These are phyloP conservation scores for Brasenia schreberi DNA, from an alignment of 164 flowering plant genomes.

Conservation along the genomic window DNA sequence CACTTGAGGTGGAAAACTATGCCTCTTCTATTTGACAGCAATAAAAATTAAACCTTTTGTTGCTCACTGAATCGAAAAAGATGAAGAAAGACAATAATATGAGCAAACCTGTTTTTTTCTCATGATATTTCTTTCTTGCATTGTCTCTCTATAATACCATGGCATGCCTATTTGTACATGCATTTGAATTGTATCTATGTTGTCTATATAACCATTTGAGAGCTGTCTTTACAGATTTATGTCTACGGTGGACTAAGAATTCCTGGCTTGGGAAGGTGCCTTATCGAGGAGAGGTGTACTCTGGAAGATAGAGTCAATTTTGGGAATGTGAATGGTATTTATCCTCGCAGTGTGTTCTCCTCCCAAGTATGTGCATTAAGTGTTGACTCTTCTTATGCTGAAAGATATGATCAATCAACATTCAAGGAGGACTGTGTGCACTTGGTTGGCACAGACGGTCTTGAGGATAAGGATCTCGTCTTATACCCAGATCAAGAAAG, in stretches of 20 bases:
- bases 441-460: background rate
- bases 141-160: background rate
- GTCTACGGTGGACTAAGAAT: conserved; percentile 23
- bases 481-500: conserved; percentile 11
- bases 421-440: conserved; percentile 9
- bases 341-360: conserved; percentile 19
- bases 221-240: conserved; percentile 28
- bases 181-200: too few species aligned
- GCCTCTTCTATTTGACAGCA: too few species aligned
- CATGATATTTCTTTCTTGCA: too few species aligned
- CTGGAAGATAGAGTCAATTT: conserved; percentile 17
- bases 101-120: too few species aligned
- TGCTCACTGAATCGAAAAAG: background rate
- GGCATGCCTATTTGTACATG: background rate
- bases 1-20: too few species aligned
- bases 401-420: conserved; percentile 13
- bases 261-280: conserved; percentile 18
- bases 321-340: conserved; percentile 19
- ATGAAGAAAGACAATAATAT: too few species aligned
- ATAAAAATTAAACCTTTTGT: background rate
- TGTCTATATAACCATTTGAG: background rate
- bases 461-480: conserved; percentile 3
- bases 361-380: conserved; percentile 28
- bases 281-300: conserved; percentile 17
- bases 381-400: conserved; percentile 16